Evolutionary conservation across 2,329 filamentous ascomycete species (phyloP), one percentile per base, ranked within the genome.

Genomic region (Fusarium sp.): DNA sequence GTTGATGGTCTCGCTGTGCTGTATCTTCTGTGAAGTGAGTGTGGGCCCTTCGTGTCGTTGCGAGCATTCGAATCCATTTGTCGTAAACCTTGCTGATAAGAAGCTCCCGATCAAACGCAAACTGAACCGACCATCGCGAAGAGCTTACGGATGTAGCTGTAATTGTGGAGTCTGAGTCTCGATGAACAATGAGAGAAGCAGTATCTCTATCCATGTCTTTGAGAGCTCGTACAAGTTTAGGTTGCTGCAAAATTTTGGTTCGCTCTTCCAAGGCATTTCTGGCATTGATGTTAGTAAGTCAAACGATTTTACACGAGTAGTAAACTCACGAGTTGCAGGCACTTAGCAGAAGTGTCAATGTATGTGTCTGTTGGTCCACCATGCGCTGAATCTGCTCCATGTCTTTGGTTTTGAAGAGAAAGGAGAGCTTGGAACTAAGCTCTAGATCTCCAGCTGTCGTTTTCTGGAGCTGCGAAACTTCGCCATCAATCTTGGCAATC

Each of bases 251-350:
- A 3, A 53, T 53, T 11, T 3, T 53, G 0, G n/a, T 53, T 36
- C 36, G 31, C 31, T 53, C 31, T 28, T 36, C 31, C 3, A 53
- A 11, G 3, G 48, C n/a, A 8, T 53, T 53, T 10, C 48, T 53
- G 4, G 4, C 6, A 3, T 18, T 7, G 0, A 16, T 26, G 9
- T 53, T 0, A 36, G 31, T 33, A 33, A 33, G 4, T 33, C 2
- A 33, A 33, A 5, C 3, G 14, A 33, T 14, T 1, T 5, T 33
- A 6, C 3, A 33, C 3, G 14, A 6, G 2, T 2, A 13, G 6
- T 14, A 36, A 26, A 53, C 48, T 22, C 9, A 53, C 48, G 48
- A 53, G 12, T 53, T 53, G 12, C 48, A 53, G 2, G 48, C 48
- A 22, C 18, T 36, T 20, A 53, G 3, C 16, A 53, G 6, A 53